Conservation (phyloP, 257 asterid species). For the Nemophila menziesii region DNA sequence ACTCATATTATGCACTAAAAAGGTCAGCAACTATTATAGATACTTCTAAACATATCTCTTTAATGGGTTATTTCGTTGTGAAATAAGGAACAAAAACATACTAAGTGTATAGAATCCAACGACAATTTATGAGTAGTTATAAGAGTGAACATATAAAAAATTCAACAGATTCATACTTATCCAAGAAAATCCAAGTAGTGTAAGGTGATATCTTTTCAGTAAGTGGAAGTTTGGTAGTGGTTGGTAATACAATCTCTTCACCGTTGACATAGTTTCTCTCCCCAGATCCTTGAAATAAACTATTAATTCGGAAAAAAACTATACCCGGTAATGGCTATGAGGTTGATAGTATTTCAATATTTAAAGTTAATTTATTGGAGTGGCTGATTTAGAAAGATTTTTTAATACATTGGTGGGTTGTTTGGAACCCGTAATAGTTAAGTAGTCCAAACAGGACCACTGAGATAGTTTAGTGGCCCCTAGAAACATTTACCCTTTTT, state of each 20-base stretch:
- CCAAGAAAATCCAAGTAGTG: constrained; percentile 87
- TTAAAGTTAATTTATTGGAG: no score
- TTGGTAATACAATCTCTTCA: constrained; percentile 48
- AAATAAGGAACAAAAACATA: neutral
- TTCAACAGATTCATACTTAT: constrained; percentile 37
- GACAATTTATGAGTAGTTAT: neutral
- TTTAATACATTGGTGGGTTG: no score
- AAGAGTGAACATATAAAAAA: neutral
- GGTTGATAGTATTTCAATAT: no score
- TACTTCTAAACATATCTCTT: no score
- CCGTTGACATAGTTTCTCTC: constrained; percentile 39
- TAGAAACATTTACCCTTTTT: no score
- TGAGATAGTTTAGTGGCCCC: no score
- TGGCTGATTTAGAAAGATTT: no score
- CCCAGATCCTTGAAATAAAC: constrained; percentile 39
- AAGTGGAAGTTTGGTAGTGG: constrained; percentile 56
- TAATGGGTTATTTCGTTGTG: neutral
- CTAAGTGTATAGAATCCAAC: neutral
- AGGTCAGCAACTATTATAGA: no score
- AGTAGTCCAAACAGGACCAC: no score
- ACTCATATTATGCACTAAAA: no score
- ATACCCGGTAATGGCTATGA: no score
- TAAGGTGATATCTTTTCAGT: constrained; percentile 66
- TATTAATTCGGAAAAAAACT: constrained; percentile 38
- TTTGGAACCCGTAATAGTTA: no score